Percentiles rank a stretch among this genome's conserved stretches.
Conservation (phyloP, 768 basidiomycete genomes). For the Xerocomellus intermedius region DNA sequence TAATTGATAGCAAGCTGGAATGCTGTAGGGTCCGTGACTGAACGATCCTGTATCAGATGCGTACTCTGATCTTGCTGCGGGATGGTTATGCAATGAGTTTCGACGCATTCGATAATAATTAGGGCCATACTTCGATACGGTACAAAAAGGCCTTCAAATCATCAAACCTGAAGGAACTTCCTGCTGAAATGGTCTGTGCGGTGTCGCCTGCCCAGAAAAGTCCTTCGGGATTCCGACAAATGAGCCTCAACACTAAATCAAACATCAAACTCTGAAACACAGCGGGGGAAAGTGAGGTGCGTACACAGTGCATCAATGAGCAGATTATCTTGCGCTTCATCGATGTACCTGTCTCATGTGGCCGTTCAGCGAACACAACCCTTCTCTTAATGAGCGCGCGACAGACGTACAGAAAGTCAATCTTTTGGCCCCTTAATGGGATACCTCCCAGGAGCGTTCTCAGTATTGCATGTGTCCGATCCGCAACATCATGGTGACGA, state of each 20-base stretch:
- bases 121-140: constrained; percentile 51
- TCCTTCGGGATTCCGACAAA: constrained; percentile 66
- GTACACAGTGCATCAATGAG: constrained; percentile 61
- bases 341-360: constrained; percentile 50
- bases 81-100: background rate
- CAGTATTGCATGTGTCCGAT: constrained; percentile 59
- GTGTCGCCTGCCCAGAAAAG: constrained; percentile 82
- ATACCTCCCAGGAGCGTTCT: constrained; percentile 28
- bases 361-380: background rate
- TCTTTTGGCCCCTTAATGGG: constrained; percentile 37
- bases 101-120: background rate
- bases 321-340: constrained; percentile 73
- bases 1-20: constrained; percentile 68
- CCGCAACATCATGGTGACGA: constrained; percentile 55
- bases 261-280: constrained; percentile 6
- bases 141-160: constrained; percentile 68
- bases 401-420: constrained; percentile 54
- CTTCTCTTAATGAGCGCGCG: background rate
- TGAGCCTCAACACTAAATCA: constrained; percentile 51
- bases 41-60: constrained; percentile 9
- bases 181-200: constrained; percentile 72
- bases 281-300: constrained; percentile 9
- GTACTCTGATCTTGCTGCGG: constrained; percentile 23
- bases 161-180: constrained; percentile 69
- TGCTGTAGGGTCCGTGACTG: constrained; percentile 29